Evolutionary conservation across 1,139 yeast species (phyloP), one percentile per base, ranked within the genome.

Genomic region (Ogataea hybrid): DNA sequence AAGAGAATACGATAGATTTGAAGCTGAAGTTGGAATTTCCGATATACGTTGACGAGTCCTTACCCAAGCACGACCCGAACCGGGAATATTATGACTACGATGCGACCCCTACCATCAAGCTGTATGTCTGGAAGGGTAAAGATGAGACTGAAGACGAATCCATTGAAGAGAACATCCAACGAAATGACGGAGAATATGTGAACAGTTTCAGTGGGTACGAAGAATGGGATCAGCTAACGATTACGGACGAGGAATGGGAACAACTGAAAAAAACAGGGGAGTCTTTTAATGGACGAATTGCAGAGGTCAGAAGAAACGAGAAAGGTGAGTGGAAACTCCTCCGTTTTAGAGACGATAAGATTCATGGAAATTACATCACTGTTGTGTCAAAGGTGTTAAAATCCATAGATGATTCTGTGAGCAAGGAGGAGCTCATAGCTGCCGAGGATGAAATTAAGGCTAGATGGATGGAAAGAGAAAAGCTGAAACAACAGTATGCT

Each of bases 1-100:
- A 87, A 47, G 98, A 92, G 63, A 94, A 94, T 57, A 83, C 97
- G 0, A 76, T 94, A 27, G 99, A 94, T 64, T 92, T 87, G 64
- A 82, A 83, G 58, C 62, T 94, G 47, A 76, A 77, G 28, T 63
- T 92, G 37, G 77, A 77, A 18, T 89, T 90, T 56, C 81, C 83
- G 11, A 57, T 68, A 37, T 84, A 62, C 44, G 79, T 77, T 39
- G 96, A 88, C 58, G 78, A 80, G 2, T 87, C 84, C 43, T 61
- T 81, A 56, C 84, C 84, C 36, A 81, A 81, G 39, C 64, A 60
- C 41, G 88, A 83, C 55, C 86, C 89, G 1, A 84, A 81, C 49
- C 77, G 85, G 41, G 79, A 85, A 40, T 89, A 87, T 57, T 71
- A 71, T 11, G 92, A 89, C 61, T 94, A 87, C 62, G 96, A 90